Conservation (phyloP, 2,329 filamentous ascomycete species). For the Aspergillus calidoustus region DNA sequence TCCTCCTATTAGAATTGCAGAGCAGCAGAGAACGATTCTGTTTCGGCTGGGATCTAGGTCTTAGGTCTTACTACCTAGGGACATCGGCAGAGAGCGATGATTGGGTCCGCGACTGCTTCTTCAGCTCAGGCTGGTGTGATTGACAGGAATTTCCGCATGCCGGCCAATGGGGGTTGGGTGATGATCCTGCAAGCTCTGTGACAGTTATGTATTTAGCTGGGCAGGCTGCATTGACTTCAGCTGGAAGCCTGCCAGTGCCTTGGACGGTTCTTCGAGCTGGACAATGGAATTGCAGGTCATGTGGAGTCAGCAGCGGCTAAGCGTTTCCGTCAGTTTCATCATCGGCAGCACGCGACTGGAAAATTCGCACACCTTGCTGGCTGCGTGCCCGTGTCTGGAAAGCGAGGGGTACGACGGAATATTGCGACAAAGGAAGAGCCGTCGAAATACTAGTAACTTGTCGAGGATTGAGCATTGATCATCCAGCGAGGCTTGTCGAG, state of each 20-base stretch:
- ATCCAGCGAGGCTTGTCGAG: background rate
- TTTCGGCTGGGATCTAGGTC: background rate
- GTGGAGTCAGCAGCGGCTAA: slow-evolving; percentile 15
- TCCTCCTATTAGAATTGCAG: background rate
- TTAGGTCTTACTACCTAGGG: slow-evolving; percentile 4
- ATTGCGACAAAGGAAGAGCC: background rate
- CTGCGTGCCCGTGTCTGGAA: background rate
- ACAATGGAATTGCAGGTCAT: slow-evolving; percentile 5
- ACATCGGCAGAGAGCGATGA: background rate
- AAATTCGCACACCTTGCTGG: slow-evolving; percentile 12
- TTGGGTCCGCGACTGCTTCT: background rate
- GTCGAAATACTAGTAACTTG: background rate
- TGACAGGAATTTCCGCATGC: slow-evolving; percentile 3
- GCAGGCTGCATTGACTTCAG: background rate
- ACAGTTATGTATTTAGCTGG: background rate
- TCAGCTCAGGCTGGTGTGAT: slow-evolving; percentile 6
- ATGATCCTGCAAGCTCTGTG: slow-evolving; percentile 3
- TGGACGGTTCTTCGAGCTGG: background rate
- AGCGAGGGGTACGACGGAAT: background rate
- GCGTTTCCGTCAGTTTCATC: slow-evolving; percentile 8
- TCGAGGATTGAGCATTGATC: background rate
- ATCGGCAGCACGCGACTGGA: slow-evolving; percentile 18
- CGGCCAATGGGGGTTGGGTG: background rate
- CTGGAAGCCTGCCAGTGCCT: background rate
- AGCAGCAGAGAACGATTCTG: background rate